A percentile compares a stretch with the other conserved stretches of the same genome.
Conservation (phyloP, 768 basidiomycete species). For the Podaxis carcinomalis region DNA sequence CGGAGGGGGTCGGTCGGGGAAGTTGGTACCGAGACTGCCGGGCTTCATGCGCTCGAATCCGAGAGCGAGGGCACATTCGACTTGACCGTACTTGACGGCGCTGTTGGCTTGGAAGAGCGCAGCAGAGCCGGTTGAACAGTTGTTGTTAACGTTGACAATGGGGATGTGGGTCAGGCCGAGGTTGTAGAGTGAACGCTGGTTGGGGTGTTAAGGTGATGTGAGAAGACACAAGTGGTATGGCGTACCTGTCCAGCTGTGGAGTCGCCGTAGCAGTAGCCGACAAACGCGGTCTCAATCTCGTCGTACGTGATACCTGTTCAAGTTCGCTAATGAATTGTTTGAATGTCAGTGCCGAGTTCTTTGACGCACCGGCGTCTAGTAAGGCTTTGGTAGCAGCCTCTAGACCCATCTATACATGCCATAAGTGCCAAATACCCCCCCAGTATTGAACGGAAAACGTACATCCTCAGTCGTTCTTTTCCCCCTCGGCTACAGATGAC, state of each 20-base stretch:
- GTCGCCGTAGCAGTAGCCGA: conserved; percentile 78
- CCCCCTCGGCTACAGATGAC: conserved; percentile 51
- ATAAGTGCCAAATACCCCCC: not conserved
- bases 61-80: conserved; percentile 74
- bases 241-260: conserved; percentile 72
- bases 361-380: conserved; percentile 66
- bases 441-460: conserved; percentile 18
- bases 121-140: conserved; percentile 78
- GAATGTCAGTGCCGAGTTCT: not conserved
- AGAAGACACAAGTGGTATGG: not conserved
- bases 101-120: conserved; percentile 74
- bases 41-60: conserved; percentile 86
- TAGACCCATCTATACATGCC: conserved; percentile 63
- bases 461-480: conserved; percentile 70
- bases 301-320: conserved; percentile 77
- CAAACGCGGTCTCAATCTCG: conserved; percentile 64
- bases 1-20: conserved; percentile 50
- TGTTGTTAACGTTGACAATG: conserved; percentile 85
- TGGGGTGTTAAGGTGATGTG: not conserved
- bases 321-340: not conserved
- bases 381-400: conserved; percentile 87
- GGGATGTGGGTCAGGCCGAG: conserved; percentile 83
- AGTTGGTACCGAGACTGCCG: conserved; percentile 67
- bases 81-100: conserved; percentile 63
- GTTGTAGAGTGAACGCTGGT: conserved; percentile 72